phyloP scores from a whole-genome alignment of 148 eudicot species.

The Tetragonia tetragonoides region DNA sequence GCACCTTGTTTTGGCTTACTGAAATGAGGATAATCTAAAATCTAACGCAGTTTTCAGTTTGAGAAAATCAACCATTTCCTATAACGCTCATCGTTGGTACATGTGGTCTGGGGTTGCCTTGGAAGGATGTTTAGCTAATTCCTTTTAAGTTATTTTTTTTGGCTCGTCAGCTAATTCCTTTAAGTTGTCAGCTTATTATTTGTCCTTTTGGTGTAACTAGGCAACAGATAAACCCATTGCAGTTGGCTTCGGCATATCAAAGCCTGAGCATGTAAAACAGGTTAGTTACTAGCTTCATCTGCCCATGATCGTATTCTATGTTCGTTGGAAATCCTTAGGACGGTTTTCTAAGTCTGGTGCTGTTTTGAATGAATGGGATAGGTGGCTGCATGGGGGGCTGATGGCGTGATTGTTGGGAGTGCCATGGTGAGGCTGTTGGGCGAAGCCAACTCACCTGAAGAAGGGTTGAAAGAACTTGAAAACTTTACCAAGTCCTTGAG shows the following conservation, averaged over 20 bases:
- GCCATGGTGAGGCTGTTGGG: slow-evolving; percentile 70
- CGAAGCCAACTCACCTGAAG: slow-evolving; percentile 69
- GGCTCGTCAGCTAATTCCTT: too few relatives aligned
- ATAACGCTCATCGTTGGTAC: too few relatives aligned
- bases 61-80: too few relatives aligned
- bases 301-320: background rate
- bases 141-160: too few relatives aligned
- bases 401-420: slow-evolving; percentile 91
- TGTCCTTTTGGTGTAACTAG: slow-evolving; percentile 33
- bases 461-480: slow-evolving; percentile 72
- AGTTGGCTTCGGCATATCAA: slow-evolving; percentile 91
- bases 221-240: slow-evolving; percentile 76
- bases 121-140: too few relatives aligned
- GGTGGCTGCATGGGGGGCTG: slow-evolving; percentile 93
- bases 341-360: background rate
- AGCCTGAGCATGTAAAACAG: slow-evolving; percentile 83
- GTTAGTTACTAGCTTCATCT: slow-evolving; percentile 22
- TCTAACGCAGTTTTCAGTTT: too few relatives aligned
- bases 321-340: background rate
- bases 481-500: slow-evolving; percentile 55
- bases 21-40: too few relatives aligned
- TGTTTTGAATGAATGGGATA: slow-evolving; percentile 20
- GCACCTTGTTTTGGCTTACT: too few relatives aligned
- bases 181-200: background rate
- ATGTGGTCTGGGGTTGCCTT: too few relatives aligned